A percentile compares a stretch with the other conserved stretches of the same genome.
These are phyloP conservation scores for Prunus mongolica DNA, from an alignment of 306 rosid species.

Conservation along the genomic window DNA sequence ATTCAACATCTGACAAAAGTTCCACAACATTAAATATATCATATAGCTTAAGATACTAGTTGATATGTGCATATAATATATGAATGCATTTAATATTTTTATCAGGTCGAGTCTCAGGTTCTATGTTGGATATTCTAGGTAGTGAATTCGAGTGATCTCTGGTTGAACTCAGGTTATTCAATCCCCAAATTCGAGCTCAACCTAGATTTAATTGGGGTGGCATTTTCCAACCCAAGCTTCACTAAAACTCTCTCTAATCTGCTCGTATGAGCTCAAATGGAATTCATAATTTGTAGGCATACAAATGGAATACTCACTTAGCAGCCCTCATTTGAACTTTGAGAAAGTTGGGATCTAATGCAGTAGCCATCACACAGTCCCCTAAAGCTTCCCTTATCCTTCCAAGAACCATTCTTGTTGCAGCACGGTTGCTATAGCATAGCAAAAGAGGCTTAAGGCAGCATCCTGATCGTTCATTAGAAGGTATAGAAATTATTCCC, in stretches of 20 bases:
- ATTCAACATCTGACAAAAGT: background rate
- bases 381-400: slow-evolving; percentile 78
- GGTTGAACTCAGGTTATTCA: background rate
- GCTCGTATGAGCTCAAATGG: background rate
- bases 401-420: slow-evolving; percentile 69
- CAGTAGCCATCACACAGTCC: slow-evolving; percentile 64
- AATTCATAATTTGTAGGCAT: slow-evolving; percentile 8
- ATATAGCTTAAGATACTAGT: background rate
- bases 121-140: background rate
- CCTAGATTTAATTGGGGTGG: background rate
- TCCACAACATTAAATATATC: background rate
- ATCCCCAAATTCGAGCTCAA: background rate
- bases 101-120: background rate
- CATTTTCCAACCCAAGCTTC: background rate
- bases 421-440: slow-evolving; percentile 91
- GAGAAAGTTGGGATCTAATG: slow-evolving; percentile 68
- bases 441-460: slow-evolving; percentile 60
- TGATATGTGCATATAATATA: background rate
- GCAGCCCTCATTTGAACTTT: slow-evolving; percentile 81
- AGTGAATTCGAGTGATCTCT: background rate
- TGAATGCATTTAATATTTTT: background rate
- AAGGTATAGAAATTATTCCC: slow-evolving; percentile 70
- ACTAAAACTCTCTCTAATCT: background rate
- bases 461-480: slow-evolving; percentile 56
- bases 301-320: slow-evolving; percentile 54